Percentiles rank a stretch among this genome's conserved stretches.
These are phyloP conservation scores for Papilionanthe hybrid DNA, from an alignment of 116 monocot species.

Conservation along the genomic window DNA sequence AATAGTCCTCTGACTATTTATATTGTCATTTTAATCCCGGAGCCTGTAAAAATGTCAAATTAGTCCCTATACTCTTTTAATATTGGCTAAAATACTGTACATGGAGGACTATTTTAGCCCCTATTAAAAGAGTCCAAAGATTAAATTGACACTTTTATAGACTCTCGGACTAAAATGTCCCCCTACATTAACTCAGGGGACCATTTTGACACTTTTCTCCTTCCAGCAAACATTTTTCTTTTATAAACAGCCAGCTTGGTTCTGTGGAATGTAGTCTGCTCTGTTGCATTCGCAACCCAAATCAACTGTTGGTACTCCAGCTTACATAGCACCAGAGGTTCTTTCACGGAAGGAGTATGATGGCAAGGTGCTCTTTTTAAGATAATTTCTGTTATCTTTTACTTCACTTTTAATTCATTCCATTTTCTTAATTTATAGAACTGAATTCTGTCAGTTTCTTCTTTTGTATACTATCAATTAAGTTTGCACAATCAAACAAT, in stretches of 20 bases:
- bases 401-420: not conserved
- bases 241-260: not conserved
- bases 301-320: slow-evolving; percentile 66
- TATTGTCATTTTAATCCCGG: too few species aligned
- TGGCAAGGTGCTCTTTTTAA: slow-evolving; percentile 50
- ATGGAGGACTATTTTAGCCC: too few species aligned
- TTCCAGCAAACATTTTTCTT: not conserved
- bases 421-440: not conserved
- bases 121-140: too few species aligned
- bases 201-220: too few species aligned
- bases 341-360: slow-evolving; percentile 57
- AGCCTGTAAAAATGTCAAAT: too few species aligned
- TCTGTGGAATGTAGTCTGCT: slow-evolving; percentile 39
- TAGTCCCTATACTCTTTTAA: too few species aligned
- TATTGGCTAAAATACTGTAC: too few species aligned
- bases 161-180: too few species aligned
- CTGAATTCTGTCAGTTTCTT: not conserved
- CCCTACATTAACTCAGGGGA: too few species aligned
- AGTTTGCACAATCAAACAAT: not conserved
- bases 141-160: too few species aligned
- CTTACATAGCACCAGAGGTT: slow-evolving; percentile 70
- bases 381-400: not conserved
- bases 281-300: slow-evolving; percentile 69
- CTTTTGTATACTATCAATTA: not conserved
- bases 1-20: too few species aligned